These are phyloP conservation scores for Hypsizygus marmoreus DNA, from an alignment of 768 basidiomycete species.

Conservation along the genomic window DNA sequence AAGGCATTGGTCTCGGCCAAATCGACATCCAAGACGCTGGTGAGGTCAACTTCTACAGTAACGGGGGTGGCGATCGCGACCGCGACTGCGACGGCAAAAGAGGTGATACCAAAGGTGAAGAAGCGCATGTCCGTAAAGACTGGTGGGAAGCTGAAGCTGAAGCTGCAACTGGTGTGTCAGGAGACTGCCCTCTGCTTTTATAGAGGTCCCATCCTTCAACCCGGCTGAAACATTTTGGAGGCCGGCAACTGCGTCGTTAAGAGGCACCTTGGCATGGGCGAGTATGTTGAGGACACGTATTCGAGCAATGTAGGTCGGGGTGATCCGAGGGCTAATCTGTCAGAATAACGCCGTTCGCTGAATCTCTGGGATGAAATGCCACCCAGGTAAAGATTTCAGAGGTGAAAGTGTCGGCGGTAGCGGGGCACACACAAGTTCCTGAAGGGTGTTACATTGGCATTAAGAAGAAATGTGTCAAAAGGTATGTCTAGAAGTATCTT, in stretches of 20 bases:
- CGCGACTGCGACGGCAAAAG: neutral
- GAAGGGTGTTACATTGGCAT: too few species aligned
- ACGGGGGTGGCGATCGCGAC: slow-evolving; percentile 5
- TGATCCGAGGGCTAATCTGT: slow-evolving; percentile 1
- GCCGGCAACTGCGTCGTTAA: too few species aligned
- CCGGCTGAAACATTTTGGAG: neutral
- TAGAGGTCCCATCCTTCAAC: neutral
- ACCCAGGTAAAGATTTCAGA: neutral
- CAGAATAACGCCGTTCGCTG: neutral
- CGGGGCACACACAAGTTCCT: too few species aligned
- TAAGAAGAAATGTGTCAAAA: neutral
- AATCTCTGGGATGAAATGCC: too few species aligned
- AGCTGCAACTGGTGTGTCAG: neutral
- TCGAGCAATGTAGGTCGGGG: slow-evolving; percentile 1
- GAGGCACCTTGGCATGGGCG: too few species aligned
- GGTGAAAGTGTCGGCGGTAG: slow-evolving; percentile 6
- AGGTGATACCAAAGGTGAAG: neutral
- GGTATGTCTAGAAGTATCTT: neutral
- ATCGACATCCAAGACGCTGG: slow-evolving; percentile 7
- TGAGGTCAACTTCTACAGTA: slow-evolving; percentile 4
- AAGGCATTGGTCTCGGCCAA: slow-evolving; percentile 27
- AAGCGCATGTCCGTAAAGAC: neutral
- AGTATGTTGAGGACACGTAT: too few species aligned
- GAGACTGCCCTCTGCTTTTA: neutral
- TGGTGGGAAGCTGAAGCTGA: neutral